Evolutionary conservation across 768 basidiomycete genomes (phyloP).

Genomic region (Kwoniella europaea): DNA sequence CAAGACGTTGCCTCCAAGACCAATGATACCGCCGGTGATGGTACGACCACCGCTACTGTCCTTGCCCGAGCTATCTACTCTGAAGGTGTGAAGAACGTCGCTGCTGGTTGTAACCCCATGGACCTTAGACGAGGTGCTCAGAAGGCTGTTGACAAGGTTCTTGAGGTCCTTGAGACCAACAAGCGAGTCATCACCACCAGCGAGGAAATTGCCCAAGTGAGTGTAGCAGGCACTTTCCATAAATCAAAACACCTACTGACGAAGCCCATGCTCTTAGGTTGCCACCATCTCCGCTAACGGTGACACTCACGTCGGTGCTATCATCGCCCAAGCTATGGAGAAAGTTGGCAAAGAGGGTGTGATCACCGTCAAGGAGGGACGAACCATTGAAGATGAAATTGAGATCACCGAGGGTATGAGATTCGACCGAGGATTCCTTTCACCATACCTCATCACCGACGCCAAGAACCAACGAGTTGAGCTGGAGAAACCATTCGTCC

Average conservation of each 20-base stretch:
- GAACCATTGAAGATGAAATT: slow-evolving; percentile 97
- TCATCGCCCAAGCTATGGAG: slow-evolving; percentile 99
- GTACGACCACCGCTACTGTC: slow-evolving; percentile 96
- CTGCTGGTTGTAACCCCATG: slow-evolving; percentile 99
- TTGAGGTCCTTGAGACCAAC: slow-evolving; percentile 83
- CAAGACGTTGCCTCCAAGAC: slow-evolving; percentile 97
- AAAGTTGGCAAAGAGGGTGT: slow-evolving; percentile 99
- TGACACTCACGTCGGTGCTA: slow-evolving; percentile 85
- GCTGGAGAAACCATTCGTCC: slow-evolving; percentile 92
- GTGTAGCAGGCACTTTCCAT: background rate
- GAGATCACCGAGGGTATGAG: slow-evolving; percentile 99
- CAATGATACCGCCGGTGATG: slow-evolving; percentile 95
- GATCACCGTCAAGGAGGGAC: slow-evolving; percentile 99
- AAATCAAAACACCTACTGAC: no score
- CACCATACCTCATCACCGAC: slow-evolving; percentile 97
- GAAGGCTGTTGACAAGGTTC: slow-evolving; percentile 92
- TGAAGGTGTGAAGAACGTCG: slow-evolving; percentile 98
- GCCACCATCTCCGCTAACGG: slow-evolving; percentile 86
- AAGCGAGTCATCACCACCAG: slow-evolving; percentile 95
- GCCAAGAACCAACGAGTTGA: slow-evolving; percentile 95
- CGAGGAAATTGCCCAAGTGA: slow-evolving; percentile 88
- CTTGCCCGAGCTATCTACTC: slow-evolving; percentile 96
- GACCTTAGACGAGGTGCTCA: slow-evolving; percentile 98
- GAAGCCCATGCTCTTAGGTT: slow-evolving; percentile 61
- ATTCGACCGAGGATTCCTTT: slow-evolving; percentile 98